Conservation (phyloP, 2,329 filamentous ascomycete species). For the Aureobasidium sp. region DNA sequence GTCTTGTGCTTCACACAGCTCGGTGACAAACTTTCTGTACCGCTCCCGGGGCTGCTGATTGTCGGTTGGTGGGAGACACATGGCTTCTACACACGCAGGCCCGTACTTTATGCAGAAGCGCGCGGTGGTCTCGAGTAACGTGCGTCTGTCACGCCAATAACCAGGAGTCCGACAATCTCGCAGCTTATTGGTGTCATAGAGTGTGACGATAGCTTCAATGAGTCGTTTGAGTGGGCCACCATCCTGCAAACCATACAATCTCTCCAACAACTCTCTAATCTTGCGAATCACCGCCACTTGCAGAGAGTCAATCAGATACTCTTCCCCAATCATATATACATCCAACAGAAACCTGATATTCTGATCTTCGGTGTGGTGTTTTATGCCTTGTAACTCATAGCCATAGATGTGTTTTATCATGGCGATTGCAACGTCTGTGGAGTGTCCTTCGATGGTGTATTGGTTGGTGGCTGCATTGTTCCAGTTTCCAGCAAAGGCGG, state of each 20-base stretch:
- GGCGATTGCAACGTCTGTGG: not conserved
- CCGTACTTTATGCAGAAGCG: not conserved
- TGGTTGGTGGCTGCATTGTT: no score
- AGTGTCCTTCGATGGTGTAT: no score
- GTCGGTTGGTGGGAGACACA: not conserved
- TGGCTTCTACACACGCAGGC: not conserved
- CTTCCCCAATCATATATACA: not conserved
- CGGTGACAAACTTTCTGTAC: not conserved
- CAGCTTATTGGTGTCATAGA: not conserved
- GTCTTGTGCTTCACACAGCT: not conserved
- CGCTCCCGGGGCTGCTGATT: not conserved
- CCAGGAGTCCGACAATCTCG: not conserved
- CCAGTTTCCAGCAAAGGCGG: no score
- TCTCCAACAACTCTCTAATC: not conserved
- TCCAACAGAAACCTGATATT: not conserved
- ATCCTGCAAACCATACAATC: not conserved
- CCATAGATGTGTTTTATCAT: not conserved
- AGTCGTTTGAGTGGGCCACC: not conserved
- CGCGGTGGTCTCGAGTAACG: not conserved
- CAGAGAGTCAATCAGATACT: not conserved
- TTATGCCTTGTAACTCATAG: not conserved
- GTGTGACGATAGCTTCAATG: not conserved
- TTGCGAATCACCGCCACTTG: not conserved
- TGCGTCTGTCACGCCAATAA: not conserved
- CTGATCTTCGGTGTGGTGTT: not conserved